These are phyloP conservation scores for Xylaria sp. DNA, from an alignment of 2,329 filamentous ascomycete genomes.

Conservation along the genomic window DNA sequence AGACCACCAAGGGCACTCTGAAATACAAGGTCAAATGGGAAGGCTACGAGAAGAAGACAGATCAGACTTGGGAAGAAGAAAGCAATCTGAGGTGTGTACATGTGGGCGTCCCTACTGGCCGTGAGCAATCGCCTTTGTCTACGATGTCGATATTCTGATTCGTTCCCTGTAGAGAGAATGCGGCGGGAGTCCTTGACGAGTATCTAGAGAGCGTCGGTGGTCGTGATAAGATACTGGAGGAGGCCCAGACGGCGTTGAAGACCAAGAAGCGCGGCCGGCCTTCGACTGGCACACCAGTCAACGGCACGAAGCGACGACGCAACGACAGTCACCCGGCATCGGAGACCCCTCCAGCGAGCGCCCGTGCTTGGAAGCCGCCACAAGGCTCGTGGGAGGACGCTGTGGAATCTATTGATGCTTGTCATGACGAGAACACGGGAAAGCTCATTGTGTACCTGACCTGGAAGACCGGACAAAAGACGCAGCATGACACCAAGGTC, in stretches of 20 bases:
- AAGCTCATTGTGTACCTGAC: constrained; percentile 75
- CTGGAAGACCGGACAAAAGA: constrained; percentile 80
- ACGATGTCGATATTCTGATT: constrained; percentile 11
- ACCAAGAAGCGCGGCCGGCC: constrained; percentile 69
- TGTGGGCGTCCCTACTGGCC: constrained; percentile 5
- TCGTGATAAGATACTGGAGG: constrained; percentile 63
- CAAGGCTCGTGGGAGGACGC: constrained; percentile 81
- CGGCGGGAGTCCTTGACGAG: constrained; percentile 68
- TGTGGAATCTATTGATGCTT: constrained; percentile 76
- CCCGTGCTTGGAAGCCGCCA: constrained; percentile 71
- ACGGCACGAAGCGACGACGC: constrained; percentile 60
- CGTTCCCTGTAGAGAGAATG: constrained; percentile 60
- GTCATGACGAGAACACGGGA: constrained; percentile 70
- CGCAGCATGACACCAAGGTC: constrained; percentile 74
- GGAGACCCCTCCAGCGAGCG: constrained; percentile 58
- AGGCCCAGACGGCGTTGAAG: constrained; percentile 61
- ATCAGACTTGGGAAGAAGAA: constrained; percentile 83
- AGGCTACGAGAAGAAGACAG: constrained; percentile 75
- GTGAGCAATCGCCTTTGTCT: constrained; percentile 24
- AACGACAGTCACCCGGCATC: constrained; percentile 63
- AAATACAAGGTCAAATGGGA: constrained; percentile 84
- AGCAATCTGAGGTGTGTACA: constrained; percentile 70
- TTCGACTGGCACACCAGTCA: constrained; percentile 53
- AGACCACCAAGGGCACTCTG: constrained; percentile 57
- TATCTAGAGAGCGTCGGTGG: constrained; percentile 75